Percentiles rank a stretch among this genome's conserved stretches.
Conservation (phyloP, 2,329 filamentous ascomycete species). For the Colletotrichum tabaci region DNA sequence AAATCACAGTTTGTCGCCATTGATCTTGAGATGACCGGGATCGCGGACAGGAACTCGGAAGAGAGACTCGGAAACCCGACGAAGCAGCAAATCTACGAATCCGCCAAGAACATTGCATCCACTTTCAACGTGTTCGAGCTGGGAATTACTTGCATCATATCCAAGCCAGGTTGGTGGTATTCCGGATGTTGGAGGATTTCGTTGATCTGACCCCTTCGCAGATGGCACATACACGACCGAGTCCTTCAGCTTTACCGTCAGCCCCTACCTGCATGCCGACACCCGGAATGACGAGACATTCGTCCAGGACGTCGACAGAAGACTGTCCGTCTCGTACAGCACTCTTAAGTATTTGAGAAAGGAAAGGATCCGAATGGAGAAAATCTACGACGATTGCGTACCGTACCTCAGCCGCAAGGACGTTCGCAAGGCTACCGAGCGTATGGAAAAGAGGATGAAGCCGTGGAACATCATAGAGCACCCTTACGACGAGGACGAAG, state of each 20-base stretch:
- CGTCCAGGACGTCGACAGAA: constrained; percentile 47
- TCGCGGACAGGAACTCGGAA: constrained; percentile 24
- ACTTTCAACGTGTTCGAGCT: constrained; percentile 54
- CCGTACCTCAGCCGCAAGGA: constrained; percentile 50
- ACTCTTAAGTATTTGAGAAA: constrained; percentile 50
- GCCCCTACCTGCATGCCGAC: constrained; percentile 47
- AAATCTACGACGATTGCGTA: constrained; percentile 48
- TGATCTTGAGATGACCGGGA: constrained; percentile 54
- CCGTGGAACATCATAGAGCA: not conserved
- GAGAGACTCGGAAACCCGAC: not conserved
- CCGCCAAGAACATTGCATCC: constrained; percentile 48
- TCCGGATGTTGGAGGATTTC: not conserved
- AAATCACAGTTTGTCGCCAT: constrained; percentile 52
- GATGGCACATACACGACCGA: constrained; percentile 43
- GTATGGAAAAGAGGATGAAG: not conserved
- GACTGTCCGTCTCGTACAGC: constrained; percentile 47
- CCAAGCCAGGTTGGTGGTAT: constrained; percentile 16
- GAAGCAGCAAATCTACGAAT: constrained; percentile 46
- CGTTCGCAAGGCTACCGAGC: not conserved
- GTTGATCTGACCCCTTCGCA: constrained; percentile 26
- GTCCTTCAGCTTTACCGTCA: constrained; percentile 52
- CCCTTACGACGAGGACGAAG: constrained; percentile 16
- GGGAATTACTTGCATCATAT: constrained; percentile 53
- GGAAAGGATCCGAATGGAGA: constrained; percentile 47
- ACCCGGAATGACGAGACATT: constrained; percentile 38